Evolutionary conservation across 2,329 filamentous ascomycete species (phyloP).

Genomic region (Aspergillus persii): DNA sequence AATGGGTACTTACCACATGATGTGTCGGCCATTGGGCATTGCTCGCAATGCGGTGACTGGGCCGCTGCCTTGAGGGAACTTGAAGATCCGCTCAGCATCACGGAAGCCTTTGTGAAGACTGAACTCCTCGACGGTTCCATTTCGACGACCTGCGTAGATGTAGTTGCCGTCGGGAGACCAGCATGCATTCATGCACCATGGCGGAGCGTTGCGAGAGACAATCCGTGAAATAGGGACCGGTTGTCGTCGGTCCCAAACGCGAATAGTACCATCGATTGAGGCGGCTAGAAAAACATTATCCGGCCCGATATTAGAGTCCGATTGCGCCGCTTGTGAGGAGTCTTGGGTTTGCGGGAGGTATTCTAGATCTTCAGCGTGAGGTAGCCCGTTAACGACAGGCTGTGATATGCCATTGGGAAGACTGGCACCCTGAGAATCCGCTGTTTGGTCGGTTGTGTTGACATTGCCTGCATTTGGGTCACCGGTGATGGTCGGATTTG

Average conservation of each 20-base stretch:
- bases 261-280: constrained; percentile 49
- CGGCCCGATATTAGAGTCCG: constrained; percentile 50
- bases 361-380: constrained; percentile 43
- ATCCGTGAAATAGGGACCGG: constrained; percentile 77
- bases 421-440: constrained; percentile 17
- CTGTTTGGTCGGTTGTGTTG: constrained; percentile 11
- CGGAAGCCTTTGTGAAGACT: constrained; percentile 77
- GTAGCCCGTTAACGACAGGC: constrained; percentile 40
- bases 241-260: constrained; percentile 58
- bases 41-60: constrained; percentile 82
- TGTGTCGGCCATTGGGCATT: constrained; percentile 89
- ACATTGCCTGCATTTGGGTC: constrained; percentile 9
- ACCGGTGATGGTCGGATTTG: constrained; percentile 1
- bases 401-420: constrained; percentile 27
- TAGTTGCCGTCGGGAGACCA: constrained; percentile 96
- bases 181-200: constrained; percentile 96
- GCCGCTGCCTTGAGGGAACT: constrained; percentile 84
- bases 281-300: constrained; percentile 84
- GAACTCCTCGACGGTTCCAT: constrained; percentile 92
- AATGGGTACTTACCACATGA: constrained; percentile 68
- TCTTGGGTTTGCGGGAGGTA: constrained; percentile 24
- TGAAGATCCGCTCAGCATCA: constrained; percentile 74
- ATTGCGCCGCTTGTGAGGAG: constrained; percentile 22
- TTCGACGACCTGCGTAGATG: constrained; percentile 88
- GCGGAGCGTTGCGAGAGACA: constrained; percentile 71